Conservation (phyloP, 345 rosid genomes). For the Erysimum cheiranthoides region DNA sequence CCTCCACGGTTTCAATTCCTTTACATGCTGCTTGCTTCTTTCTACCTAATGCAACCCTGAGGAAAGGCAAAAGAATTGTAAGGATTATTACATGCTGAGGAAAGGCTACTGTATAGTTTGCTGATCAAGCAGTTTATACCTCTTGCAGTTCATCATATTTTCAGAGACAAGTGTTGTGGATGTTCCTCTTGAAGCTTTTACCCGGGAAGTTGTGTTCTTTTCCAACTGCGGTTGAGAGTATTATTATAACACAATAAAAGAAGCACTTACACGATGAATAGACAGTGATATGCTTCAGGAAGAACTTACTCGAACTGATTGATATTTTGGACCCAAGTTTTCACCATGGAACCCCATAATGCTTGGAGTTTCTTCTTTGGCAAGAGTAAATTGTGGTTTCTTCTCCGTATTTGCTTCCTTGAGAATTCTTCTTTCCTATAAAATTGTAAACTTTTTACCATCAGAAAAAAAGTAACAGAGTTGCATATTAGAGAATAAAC, state of each 20-base stretch:
- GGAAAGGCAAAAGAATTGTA: slow-evolving; percentile 23
- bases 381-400: slow-evolving; percentile 53
- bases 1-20: slow-evolving; percentile 42
- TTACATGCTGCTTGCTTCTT: slow-evolving; percentile 36
- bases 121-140: slow-evolving; percentile 44
- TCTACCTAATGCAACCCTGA: slow-evolving; percentile 52
- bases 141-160: slow-evolving; percentile 5
- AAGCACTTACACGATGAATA: background rate
- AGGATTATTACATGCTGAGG: background rate
- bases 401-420: slow-evolving; percentile 83
- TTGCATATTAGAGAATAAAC: background rate
- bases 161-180: slow-evolving; percentile 23
- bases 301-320: slow-evolving; percentile 54
- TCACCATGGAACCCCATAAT: slow-evolving; percentile 40
- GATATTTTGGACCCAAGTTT: slow-evolving; percentile 46
- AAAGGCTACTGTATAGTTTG: slow-evolving; percentile 27
- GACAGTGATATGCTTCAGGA: slow-evolving; percentile 5
- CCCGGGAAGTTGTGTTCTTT: slow-evolving; percentile 31
- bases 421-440: slow-evolving; percentile 72
- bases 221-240: slow-evolving; percentile 33
- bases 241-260: background rate
- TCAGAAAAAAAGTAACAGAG: background rate
- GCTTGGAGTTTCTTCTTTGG: slow-evolving; percentile 47
- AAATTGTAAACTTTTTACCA: slow-evolving; percentile 28
- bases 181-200: slow-evolving; percentile 46